phyloP scores from a whole-genome alignment of 495 filamentous ascomycete genomes.

The Pyrenula massariospora region DNA sequence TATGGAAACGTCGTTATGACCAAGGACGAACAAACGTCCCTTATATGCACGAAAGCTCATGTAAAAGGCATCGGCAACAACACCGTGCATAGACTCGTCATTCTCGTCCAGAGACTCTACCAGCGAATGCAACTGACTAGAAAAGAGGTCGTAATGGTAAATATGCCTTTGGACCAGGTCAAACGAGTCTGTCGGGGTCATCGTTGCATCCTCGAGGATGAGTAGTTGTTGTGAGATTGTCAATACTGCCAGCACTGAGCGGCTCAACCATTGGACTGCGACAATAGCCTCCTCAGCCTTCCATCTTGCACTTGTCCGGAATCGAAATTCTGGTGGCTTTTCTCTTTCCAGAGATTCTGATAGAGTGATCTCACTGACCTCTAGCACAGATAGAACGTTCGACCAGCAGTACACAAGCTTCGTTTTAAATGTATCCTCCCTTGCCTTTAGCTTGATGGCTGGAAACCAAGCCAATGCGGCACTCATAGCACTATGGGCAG shows the following conservation, averaged over 20 bases:
- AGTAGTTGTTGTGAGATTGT: conserved; percentile 89
- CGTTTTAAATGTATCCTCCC: conserved; percentile 38
- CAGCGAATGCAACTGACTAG: conserved; percentile 64
- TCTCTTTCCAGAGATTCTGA: conserved; percentile 51
- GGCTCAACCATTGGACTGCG: conserved; percentile 90
- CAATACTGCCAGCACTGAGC: conserved; percentile 81
- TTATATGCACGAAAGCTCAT: conserved; percentile 97
- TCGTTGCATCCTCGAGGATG: conserved; percentile 78
- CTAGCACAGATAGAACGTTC: conserved; percentile 83
- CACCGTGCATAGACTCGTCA: conserved; percentile 82
- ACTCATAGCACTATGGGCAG: conserved; percentile 79
- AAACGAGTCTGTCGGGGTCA: conserved; percentile 86
- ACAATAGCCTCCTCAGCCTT: conserved; percentile 91
- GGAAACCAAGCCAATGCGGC: conserved; percentile 97
- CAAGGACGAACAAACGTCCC: conserved; percentile 81
- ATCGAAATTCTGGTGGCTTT: conserved; percentile 64
- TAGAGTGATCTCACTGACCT: conserved; percentile 59
- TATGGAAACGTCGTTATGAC: conserved; percentile 79
- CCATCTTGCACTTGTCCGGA: conserved; percentile 80
- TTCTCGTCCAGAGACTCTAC: conserved; percentile 85
- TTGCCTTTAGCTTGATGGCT: conserved; percentile 77
- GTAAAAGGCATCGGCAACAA: conserved; percentile 93
- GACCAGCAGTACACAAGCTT: conserved; percentile 99
- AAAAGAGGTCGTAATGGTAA: conserved; percentile 82
- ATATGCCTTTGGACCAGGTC: conserved; percentile 88